Conservation (phyloP, 176 grass and related monocot species). For the Dendrocalamus sinicus region DNA sequence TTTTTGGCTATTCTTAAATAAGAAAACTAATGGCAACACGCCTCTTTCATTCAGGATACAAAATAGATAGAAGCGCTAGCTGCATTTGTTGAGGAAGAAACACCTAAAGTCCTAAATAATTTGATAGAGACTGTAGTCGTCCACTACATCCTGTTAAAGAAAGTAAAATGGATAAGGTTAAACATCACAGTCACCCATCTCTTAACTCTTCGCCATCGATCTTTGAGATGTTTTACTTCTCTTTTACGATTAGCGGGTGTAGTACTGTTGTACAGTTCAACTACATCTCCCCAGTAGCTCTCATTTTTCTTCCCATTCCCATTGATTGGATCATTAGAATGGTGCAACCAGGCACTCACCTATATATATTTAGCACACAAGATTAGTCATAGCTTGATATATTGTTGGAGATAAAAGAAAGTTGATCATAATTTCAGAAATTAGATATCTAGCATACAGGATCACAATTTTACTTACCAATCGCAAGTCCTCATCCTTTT, state of each 20-base stretch:
- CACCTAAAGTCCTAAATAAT: no score
- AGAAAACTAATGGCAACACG: no score
- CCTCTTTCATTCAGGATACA: no score
- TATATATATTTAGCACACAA: slow-evolving; percentile 4
- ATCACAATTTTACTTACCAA: slow-evolving; percentile 22
- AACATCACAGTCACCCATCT: background rate
- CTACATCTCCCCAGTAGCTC: slow-evolving; percentile 20
- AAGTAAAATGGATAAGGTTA: no score
- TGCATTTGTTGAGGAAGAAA: no score
- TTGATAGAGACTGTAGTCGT: no score
- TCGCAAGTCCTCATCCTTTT: background rate
- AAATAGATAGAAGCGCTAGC: no score
- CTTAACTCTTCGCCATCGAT: slow-evolving; percentile 35
- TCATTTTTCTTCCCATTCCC: slow-evolving; percentile 32
- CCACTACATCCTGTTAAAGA: no score
- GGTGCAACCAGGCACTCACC: slow-evolving; percentile 12
- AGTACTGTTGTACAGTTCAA: background rate
- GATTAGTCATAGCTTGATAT: background rate
- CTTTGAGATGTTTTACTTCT: slow-evolving; percentile 38
- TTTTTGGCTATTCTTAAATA: no score
- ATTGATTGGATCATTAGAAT: background rate
- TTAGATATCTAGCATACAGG: no score
- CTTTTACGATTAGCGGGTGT: slow-evolving; percentile 23
- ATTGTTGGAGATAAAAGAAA: background rate
- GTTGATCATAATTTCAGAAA: background rate